Base-by-base conservation (phyloP, 2,329 filamentous ascomycete genomes). In the Domatiomyces globalis region DNA sequence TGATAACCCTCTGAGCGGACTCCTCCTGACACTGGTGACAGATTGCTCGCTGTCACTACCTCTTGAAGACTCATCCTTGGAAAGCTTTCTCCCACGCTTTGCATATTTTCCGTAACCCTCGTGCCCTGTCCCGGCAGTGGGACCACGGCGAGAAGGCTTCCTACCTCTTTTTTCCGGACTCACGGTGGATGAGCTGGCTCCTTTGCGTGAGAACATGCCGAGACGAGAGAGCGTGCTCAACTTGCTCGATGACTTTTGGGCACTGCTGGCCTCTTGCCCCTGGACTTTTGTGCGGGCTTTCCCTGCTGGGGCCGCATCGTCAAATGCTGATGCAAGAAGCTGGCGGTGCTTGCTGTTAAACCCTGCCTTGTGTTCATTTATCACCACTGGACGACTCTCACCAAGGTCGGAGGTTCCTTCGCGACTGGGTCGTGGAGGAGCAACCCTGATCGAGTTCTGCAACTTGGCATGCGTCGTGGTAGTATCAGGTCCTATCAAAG, bases 111-210 rank as follows among this genome's bases (percentile, higher is more conserved):
- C 71, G 57, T 76, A 76, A 25, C 70, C 71, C 69, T 96, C 90
- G 62, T 96, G 88, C 0, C 90, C 90, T 39, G 90, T 96, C n/a
- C 90, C 90, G 43, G 90, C 90, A 15, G 78, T 80, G 19, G 90
- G 90, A 0, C 90, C 89, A 66, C 87, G 90, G 25, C 84, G 77
- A 76, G 80, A 7, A 82, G 80, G 39, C 75, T 73, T 63, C 76
- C 80, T n/a, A 81, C 76, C 0, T 65, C 54, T 18, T 66, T 66
- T 9, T 67, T 79, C 73, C 3, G 76, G 64, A 0, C 78, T 39
- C 10, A 10, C 73, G 0, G 78, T 73, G n/a, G 43, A 45, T 12
- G 43, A 18, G 43, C 10, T 45, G 43, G 19, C 22, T 6, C 15
- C 19, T 27, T 45, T 20, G 43, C 83, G 78, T 74, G 81, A 52